Percentiles rank a stretch among this genome's conserved stretches.
phyloP scores from a whole-genome alignment of 257 asterid genomes.

The Petrea volubilis region DNA sequence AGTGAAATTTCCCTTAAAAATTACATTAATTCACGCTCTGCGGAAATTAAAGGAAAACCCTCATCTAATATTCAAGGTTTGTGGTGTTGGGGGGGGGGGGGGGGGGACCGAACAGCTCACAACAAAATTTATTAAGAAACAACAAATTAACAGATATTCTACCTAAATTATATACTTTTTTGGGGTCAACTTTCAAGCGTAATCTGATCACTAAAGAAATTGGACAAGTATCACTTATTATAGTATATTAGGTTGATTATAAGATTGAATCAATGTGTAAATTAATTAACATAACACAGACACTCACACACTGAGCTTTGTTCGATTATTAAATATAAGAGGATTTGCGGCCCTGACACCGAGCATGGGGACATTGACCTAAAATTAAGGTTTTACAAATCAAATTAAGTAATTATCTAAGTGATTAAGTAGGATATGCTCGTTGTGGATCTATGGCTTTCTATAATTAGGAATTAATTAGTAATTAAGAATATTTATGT shows the following conservation, averaged over 20 bases:
- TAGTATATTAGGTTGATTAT: neutral
- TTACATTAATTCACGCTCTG: too few species aligned
- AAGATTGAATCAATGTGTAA: neutral
- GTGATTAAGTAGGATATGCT: neutral
- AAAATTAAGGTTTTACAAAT: conserved; percentile 31
- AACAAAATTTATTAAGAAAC: conserved; percentile 16
- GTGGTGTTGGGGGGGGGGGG: too few species aligned
- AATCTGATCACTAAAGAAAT: neutral
- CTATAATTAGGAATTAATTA: neutral
- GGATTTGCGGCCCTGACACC: conserved; percentile 25
- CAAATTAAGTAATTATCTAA: conserved; percentile 11
- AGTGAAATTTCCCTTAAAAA: neutral
- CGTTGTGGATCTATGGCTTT: neutral
- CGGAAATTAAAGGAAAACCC: neutral
- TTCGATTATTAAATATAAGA: neutral
- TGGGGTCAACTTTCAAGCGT: conserved; percentile 36
- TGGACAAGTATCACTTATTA: conserved; percentile 24
- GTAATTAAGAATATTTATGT: neutral
- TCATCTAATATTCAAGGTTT: conserved; percentile 30
- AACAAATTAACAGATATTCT: conserved; percentile 19
- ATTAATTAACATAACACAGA: neutral
- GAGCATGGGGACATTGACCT: conserved; percentile 37
- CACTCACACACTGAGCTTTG: neutral
- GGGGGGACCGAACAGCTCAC: conserved; percentile 47
- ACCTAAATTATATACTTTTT: conserved; percentile 22